These are phyloP conservation scores for Hansenula sp. DNA, from an alignment of 1,139 yeast genomes.

Conservation along the genomic window DNA sequence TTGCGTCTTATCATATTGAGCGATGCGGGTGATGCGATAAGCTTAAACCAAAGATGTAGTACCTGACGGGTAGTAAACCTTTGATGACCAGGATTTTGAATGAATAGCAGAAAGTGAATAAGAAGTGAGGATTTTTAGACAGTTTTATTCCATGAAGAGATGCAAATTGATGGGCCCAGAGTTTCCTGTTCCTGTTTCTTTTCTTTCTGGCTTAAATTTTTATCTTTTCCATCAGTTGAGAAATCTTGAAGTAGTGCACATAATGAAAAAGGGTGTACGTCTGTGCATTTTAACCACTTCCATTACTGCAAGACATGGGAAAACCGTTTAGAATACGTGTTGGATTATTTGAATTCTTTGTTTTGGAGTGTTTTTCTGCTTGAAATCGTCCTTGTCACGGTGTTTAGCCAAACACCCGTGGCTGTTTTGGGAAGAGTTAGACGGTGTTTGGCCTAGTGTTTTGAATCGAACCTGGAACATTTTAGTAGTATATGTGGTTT, in stretches of 20 bases:
- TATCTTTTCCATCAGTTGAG: constrained; percentile 4
- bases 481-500: too few species aligned
- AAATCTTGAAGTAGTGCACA: background rate
- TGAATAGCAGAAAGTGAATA: too few species aligned
- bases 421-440: background rate
- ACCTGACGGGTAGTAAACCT: too few species aligned
- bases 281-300: background rate
- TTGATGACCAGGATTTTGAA: too few species aligned
- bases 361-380: too few species aligned
- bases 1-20: background rate
- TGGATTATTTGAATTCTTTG: too few species aligned
- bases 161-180: background rate
- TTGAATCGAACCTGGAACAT: too few species aligned
- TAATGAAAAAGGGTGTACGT: background rate
- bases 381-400: background rate
- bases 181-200: background rate
- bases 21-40: background rate
- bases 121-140: background rate
- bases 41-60: too few species aligned
- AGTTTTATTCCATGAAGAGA: background rate
- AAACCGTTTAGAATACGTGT: background rate
- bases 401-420: background rate
- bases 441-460: too few species aligned
- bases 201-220: background rate
- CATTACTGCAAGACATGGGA: too few species aligned